A percentile compares a stretch with the other conserved stretches of the same genome.
phyloP scores from a whole-genome alignment of 2,329 filamentous ascomycete species.

The Xenosphaeropsis pyriputrescens region DNA sequence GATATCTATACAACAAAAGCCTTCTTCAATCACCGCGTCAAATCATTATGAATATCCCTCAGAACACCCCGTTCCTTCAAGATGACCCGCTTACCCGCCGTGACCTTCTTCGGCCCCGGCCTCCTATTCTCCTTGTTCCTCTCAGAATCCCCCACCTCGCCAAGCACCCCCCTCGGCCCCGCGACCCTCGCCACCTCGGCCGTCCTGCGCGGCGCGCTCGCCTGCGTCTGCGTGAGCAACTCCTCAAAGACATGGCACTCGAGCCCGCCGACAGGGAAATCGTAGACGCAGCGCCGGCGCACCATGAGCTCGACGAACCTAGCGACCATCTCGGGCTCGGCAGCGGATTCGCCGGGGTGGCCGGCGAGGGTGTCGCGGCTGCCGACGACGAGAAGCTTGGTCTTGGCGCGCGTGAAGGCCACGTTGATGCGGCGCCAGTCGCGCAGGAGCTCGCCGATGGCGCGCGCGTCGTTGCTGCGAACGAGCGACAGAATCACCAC shows the following conservation, averaged over 20 bases:
- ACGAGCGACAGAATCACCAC: slow-evolving; percentile 80
- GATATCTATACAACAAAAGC: too few relatives aligned
- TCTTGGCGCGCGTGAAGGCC: slow-evolving; percentile 83
- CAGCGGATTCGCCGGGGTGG: slow-evolving; percentile 34
- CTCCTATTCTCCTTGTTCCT: slow-evolving; percentile 3
- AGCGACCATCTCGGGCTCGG: slow-evolving; percentile 48
- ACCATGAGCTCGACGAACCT: slow-evolving; percentile 69
- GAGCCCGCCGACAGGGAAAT: slow-evolving; percentile 49
- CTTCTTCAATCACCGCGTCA: slow-evolving; percentile 14
- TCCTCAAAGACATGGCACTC: slow-evolving; percentile 53
- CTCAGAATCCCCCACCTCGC: slow-evolving; percentile 3
- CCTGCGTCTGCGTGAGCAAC: slow-evolving; percentile 28
- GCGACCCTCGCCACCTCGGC: slow-evolving; percentile 6
- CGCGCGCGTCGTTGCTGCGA: slow-evolving; percentile 65
- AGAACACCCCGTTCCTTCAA: slow-evolving; percentile 54
- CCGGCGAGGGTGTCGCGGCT: slow-evolving; percentile 62
- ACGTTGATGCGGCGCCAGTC: slow-evolving; percentile 95
- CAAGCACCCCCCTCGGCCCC: slow-evolving; percentile 7
- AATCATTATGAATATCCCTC: slow-evolving; percentile 65
- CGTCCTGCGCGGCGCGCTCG: slow-evolving; percentile 6
- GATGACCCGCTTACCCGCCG: slow-evolving; percentile 44
- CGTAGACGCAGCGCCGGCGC: slow-evolving; percentile 61
- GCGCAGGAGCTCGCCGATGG: slow-evolving; percentile 79
- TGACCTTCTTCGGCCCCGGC: slow-evolving; percentile 32
- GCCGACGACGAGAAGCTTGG: slow-evolving; percentile 80